Evolutionary conservation across 2,329 filamentous ascomycete species (phyloP), one percentile per base, ranked within the genome.

Genomic region (Alternaria hordeiaustralica): DNA sequence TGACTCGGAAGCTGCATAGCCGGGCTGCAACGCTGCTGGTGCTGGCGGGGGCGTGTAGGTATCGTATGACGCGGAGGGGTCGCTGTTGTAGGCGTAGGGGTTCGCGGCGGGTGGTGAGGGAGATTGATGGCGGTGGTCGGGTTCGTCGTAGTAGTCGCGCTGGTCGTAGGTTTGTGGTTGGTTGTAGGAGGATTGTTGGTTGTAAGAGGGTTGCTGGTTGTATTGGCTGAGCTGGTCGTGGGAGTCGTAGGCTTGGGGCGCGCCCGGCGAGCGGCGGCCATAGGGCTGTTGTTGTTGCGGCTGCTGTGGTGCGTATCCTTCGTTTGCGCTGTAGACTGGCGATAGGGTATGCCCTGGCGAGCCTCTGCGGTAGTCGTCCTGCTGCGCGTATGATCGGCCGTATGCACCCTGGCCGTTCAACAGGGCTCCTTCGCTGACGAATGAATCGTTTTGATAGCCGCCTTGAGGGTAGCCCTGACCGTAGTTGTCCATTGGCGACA

Each of bases 401-500:
- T 73, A 71, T 9, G 64, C 67, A 20, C 61, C 68, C 12, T 74
- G 72, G 55, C 60, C 72, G 36, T 64, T 66, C 20, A 66, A 66
- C 5, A 73, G 70, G 4, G 63, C 50, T 5, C 59, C 63, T 44
- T 59, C 60, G 33, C 60, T 54, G 7, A 54, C 56, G 18, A 60
- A 60, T 0, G 60, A 59, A 11, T 73, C 66, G 43, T 74, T 74
- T 36, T 75, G 73, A 45, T 74, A 74, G 13, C 64, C 70, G n/a
- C 63, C 65, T 33, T 65, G 60, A n/a, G 71, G 66, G 57, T 72
- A 75, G 20, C 71, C 72, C 41, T 77, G 74, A 30, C 60, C 72
- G 47, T 77, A 75, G 43, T 61, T 61, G 41, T 75, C 71, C 4
- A 67, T 60, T 9, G 71, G 70, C 3, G 70, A 71, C 10, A 77